Evolutionary conservation across 2,329 filamentous ascomycete species (phyloP).

Genomic region (Aureobasidium uvarum): DNA sequence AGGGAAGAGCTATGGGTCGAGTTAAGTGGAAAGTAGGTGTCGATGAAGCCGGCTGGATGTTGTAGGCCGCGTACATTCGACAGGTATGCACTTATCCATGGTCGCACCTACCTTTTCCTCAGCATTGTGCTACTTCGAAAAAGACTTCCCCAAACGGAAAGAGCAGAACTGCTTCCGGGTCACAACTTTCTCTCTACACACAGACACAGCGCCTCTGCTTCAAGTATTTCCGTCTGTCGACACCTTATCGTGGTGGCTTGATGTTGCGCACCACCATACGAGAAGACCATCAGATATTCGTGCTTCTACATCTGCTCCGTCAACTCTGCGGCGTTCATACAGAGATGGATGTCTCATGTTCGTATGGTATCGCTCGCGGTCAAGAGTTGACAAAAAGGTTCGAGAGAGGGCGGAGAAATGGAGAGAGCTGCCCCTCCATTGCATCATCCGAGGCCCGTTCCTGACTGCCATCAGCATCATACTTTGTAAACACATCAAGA

Average conservation of each 20-base stretch:
- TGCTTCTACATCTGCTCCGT: too few relatives aligned
- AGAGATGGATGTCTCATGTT: too few relatives aligned
- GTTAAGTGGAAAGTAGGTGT: not conserved
- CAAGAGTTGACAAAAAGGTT: not conserved
- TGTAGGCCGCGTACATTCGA: not conserved
- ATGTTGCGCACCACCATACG: not conserved
- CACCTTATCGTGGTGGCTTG: not conserved
- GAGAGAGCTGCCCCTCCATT: conserved; percentile 1
- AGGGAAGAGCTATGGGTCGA: not conserved
- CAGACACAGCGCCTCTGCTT: not conserved
- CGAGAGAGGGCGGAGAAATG: conserved; percentile 18
- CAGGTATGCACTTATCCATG: not conserved
- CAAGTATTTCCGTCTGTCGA: not conserved
- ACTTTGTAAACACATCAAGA: not conserved
- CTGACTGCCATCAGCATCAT: conserved; percentile 14
- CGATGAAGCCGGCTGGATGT: not conserved
- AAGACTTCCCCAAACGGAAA: not conserved
- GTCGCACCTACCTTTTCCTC: conserved; percentile 10
- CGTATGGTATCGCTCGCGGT: not conserved
- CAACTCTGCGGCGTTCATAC: too few relatives aligned
- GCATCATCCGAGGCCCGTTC: conserved; percentile 21
- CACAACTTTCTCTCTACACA: too few relatives aligned
- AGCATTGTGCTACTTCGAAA: not conserved
- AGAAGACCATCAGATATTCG: too few relatives aligned
- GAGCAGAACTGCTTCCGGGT: not conserved